Conservation (phyloP, 108 stramenopile genomes). For the Cyclotella baltica region DNA sequence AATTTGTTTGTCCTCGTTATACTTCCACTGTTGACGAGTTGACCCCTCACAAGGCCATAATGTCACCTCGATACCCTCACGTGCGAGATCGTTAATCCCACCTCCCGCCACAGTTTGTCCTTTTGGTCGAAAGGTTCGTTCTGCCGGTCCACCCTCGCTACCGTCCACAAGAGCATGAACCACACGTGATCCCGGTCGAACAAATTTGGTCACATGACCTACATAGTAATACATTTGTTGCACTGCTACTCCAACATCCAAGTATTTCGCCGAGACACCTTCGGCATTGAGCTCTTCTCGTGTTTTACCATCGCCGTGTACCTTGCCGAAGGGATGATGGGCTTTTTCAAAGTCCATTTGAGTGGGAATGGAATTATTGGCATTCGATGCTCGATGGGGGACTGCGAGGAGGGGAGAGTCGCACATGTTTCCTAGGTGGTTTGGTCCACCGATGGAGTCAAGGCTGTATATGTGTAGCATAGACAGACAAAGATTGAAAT, state of each 20-base stretch:
- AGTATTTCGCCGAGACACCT: conserved; percentile 74
- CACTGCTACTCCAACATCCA: conserved; percentile 73
- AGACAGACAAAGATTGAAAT: conserved; percentile 6
- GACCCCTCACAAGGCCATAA: conserved; percentile 92
- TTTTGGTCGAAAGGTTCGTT: conserved; percentile 67
- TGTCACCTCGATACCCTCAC: conserved; percentile 84
- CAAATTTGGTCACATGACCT: conserved; percentile 86
- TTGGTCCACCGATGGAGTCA: conserved; percentile 91
- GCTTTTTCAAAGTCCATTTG: conserved; percentile 68
- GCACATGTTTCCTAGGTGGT: conserved; percentile 93
- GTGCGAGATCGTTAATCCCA: conserved; percentile 81
- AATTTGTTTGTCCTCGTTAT: conserved; percentile 57
- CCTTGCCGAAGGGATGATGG: conserved; percentile 62
- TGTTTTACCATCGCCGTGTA: conserved; percentile 74
- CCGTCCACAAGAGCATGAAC: conserved; percentile 67
- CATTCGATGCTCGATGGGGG: conserved; percentile 75
- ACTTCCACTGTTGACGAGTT: conserved; percentile 75
- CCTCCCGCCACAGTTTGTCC: conserved; percentile 77
- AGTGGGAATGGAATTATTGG: conserved; percentile 42
- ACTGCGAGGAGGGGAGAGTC: conserved; percentile 88
- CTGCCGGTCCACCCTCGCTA: conserved; percentile 43
- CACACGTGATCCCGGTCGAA: conserved; percentile 76
- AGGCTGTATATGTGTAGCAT: conserved; percentile 42
- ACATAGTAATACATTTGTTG: conserved; percentile 94
- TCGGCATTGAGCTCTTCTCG: conserved; percentile 82